These are phyloP conservation scores for Candida koratica DNA, from an alignment of 805 yeast species.

Conservation along the genomic window DNA sequence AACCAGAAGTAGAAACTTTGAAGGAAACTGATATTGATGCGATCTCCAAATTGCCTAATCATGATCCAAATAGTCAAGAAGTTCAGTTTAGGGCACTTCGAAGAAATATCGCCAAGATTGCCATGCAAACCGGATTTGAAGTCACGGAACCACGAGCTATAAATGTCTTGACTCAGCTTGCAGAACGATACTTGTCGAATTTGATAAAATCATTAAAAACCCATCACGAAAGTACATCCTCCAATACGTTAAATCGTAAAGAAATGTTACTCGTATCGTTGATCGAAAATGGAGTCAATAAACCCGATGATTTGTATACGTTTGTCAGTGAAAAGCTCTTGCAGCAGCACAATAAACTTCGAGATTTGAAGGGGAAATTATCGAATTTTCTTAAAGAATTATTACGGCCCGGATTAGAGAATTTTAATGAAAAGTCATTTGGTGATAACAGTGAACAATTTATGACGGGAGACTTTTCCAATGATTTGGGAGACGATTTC, in stretches of 20 bases:
- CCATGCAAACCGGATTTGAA: conserved; percentile 93
- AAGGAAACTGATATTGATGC: conserved; percentile 78
- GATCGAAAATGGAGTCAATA: conserved; percentile 80
- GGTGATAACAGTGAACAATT: conserved; percentile 91
- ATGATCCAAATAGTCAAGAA: conserved; percentile 56
- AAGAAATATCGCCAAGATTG: conserved; percentile 68
- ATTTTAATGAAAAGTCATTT: conserved; percentile 72
- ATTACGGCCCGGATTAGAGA: conserved; percentile 75
- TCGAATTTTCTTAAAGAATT: conserved; percentile 72
- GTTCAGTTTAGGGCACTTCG: conserved; percentile 64
- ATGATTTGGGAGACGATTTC: conserved; percentile 93
- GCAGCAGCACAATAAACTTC: conserved; percentile 65
- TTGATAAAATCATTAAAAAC: conserved; percentile 65
- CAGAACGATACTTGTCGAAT: conserved; percentile 75
- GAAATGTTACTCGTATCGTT: conserved; percentile 60
- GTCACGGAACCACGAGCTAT: conserved; percentile 73
- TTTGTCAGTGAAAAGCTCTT: conserved; percentile 70
- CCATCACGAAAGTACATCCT: conserved; percentile 62
- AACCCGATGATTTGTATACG: conserved; percentile 69
- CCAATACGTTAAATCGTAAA: conserved; percentile 34
- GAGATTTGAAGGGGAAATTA: conserved; percentile 63
- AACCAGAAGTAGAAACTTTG: conserved; percentile 61
- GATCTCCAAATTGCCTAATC: conserved; percentile 66
- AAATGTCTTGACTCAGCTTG: conserved; percentile 74
- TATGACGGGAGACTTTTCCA: conserved; percentile 89